Conservation (phyloP, 2,329 filamentous ascomycete genomes). For the Diaporthe caulivora region DNA sequence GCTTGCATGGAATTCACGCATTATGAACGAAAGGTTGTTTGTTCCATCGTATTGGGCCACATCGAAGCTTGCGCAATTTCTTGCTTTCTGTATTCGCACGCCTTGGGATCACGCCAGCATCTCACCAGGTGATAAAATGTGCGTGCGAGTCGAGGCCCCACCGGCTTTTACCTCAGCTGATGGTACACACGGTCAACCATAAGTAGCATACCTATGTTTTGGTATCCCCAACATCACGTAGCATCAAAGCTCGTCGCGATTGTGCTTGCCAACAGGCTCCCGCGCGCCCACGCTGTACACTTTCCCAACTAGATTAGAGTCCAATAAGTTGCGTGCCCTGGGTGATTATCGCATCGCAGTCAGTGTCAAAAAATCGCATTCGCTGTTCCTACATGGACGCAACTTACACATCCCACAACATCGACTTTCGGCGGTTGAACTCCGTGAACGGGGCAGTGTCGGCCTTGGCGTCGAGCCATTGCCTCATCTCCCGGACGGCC, state of each 20-base stretch:
- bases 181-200: too few relatives aligned
- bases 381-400: not conserved
- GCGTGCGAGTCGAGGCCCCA: not conserved
- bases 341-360: rapidly evolving
- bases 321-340: not conserved
- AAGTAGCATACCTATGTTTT: too few relatives aligned
- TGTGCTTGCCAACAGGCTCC: too few relatives aligned
- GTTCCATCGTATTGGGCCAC: not conserved
- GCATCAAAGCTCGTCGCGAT: not conserved
- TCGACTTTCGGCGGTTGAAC: not conserved
- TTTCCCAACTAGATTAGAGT: not conserved
- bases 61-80: not conserved
- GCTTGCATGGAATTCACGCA: not conserved
- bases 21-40: not conserved
- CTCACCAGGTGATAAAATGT: not conserved
- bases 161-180: too few relatives aligned
- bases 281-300: not conserved
- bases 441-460: not conserved
- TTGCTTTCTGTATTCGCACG: too few relatives aligned
- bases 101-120: not conserved
- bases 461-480: not conserved
- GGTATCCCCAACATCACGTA: not conserved
- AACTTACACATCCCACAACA: not conserved
- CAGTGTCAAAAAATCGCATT: not conserved
- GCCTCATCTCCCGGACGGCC: not conserved